phyloP scores from a whole-genome alignment of 768 basidiomycete species.

The Infundibulicybe gibba region DNA sequence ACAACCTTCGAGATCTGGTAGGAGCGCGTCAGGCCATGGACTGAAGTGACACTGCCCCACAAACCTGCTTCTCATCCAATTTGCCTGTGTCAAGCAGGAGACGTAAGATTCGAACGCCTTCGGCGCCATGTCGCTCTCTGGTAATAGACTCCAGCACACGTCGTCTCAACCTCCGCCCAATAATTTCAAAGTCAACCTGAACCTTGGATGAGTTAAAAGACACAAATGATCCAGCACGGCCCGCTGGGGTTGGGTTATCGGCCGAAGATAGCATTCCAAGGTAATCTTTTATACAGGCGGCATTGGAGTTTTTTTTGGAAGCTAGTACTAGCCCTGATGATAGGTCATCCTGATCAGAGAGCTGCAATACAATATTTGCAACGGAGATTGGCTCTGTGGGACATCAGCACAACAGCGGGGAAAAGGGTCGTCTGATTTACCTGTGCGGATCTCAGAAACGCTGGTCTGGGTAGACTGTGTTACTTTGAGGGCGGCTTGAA shows the following conservation, averaged over 20 bases:
- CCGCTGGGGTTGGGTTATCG: slow-evolving; percentile 78
- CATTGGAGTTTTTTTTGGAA: slow-evolving; percentile 51
- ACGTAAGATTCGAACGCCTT: slow-evolving; percentile 79
- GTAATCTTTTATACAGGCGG: slow-evolving; percentile 72
- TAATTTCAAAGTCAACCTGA: slow-evolving; percentile 75
- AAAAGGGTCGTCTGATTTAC: slow-evolving; percentile 27
- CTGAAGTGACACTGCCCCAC: slow-evolving; percentile 10
- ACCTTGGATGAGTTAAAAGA: slow-evolving; percentile 70
- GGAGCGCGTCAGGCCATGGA: background rate
- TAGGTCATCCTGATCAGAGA: slow-evolving; percentile 63
- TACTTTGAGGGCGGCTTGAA: slow-evolving; percentile 67
- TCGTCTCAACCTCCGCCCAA: slow-evolving; percentile 62
- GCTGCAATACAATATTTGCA: slow-evolving; percentile 57
- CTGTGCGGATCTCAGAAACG: slow-evolving; percentile 61
- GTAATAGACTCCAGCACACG: slow-evolving; percentile 75
- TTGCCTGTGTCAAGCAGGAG: slow-evolving; percentile 81
- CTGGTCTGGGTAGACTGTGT: slow-evolving; percentile 62
- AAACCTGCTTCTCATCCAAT: slow-evolving; percentile 91
- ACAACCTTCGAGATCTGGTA: slow-evolving; percentile 84
- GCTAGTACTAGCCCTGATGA: slow-evolving; percentile 56
- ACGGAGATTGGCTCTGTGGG: slow-evolving; percentile 61
- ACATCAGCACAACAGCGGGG: background rate
- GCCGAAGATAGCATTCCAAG: slow-evolving; percentile 75
- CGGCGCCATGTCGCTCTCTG: slow-evolving; percentile 77
- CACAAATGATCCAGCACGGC: slow-evolving; percentile 67